Conservation (phyloP, 805 yeast genomes). For the Teunomyces aglyptinius region DNA sequence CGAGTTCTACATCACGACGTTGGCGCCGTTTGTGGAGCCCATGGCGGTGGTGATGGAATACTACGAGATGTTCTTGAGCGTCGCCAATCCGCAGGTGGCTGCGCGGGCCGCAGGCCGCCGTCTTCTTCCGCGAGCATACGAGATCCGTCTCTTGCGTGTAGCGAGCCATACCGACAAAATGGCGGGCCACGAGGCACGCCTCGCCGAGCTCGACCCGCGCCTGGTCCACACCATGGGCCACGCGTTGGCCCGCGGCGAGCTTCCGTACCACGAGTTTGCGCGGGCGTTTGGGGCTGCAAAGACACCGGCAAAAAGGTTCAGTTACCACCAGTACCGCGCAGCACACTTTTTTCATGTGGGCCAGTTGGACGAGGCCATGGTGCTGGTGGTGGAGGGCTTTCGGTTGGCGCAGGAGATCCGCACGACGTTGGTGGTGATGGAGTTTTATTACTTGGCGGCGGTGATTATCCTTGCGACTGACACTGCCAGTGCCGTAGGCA, state of each 20-base stretch:
- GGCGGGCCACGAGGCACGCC: not conserved
- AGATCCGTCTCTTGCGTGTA: not conserved
- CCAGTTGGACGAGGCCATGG: slow-evolving; percentile 16
- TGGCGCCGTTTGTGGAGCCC: slow-evolving; percentile 46
- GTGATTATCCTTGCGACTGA: slow-evolving; percentile 10
- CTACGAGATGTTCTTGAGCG: slow-evolving; percentile 16
- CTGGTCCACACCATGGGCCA: not conserved
- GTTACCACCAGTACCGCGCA: slow-evolving; percentile 11
- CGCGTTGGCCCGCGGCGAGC: not conserved
- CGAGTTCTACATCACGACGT: slow-evolving; percentile 38
- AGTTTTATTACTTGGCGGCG: slow-evolving; percentile 19
- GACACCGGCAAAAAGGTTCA: slow-evolving; percentile 3
- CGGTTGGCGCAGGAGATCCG: slow-evolving; percentile 22
- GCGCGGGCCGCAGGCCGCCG: slow-evolving; percentile 5
- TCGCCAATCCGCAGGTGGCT: slow-evolving; percentile 13
- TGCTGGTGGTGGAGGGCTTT: slow-evolving; percentile 13
- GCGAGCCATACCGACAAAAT: not conserved
- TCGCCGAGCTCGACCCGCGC: not conserved
- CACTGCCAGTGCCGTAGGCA: slow-evolving; percentile 14
- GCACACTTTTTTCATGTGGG: slow-evolving; percentile 13
- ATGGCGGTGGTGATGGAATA: slow-evolving; percentile 29
- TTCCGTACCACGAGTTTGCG: not conserved
- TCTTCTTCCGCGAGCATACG: slow-evolving; percentile 12
- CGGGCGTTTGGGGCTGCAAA: too few species aligned
- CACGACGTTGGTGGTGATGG: slow-evolving; percentile 19